Percentiles rank a stretch among this genome's conserved stretches.
Evolutionary conservation across 495 filamentous ascomycete genomes (phyloP).

Genomic region (Penicillium cataractarum): DNA sequence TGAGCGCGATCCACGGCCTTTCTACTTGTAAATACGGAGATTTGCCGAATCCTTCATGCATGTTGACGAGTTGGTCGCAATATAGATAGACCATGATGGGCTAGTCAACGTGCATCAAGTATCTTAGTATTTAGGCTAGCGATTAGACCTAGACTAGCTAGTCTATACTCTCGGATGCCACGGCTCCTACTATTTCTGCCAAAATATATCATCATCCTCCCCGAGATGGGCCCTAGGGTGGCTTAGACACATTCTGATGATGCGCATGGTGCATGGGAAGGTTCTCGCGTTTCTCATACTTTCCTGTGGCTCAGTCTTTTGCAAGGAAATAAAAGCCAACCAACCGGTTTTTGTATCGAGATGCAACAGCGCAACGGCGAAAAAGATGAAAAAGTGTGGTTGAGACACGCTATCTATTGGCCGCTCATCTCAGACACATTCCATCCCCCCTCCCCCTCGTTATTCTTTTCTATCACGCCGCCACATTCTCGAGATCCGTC

Average conservation of each 20-base stretch:
- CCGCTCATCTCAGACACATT: constrained; percentile 31
- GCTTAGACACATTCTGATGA: constrained; percentile 25
- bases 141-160: neutral
- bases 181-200: neutral
- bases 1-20: constrained; percentile 28
- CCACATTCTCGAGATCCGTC: constrained; percentile 30
- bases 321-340: neutral
- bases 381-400: constrained; percentile 21
- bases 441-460: constrained; percentile 21
- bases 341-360: constrained; percentile 16
- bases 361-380: neutral
- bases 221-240: constrained; percentile 5
- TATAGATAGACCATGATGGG: neutral
- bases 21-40: constrained; percentile 6
- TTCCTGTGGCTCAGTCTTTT: constrained; percentile 26
- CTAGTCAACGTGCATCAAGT: neutral
- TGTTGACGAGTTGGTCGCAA: neutral
- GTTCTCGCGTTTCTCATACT: constrained; percentile 19
- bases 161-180: neutral
- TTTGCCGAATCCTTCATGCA: neutral
- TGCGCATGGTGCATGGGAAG: constrained; percentile 21
- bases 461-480: constrained; percentile 13
- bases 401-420: constrained; percentile 17
- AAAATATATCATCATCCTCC: neutral
- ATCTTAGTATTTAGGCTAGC: neutral